Evolutionary conservation across 257 asterid genomes (phyloP).

Genomic region (Capsicum pubescens): DNA sequence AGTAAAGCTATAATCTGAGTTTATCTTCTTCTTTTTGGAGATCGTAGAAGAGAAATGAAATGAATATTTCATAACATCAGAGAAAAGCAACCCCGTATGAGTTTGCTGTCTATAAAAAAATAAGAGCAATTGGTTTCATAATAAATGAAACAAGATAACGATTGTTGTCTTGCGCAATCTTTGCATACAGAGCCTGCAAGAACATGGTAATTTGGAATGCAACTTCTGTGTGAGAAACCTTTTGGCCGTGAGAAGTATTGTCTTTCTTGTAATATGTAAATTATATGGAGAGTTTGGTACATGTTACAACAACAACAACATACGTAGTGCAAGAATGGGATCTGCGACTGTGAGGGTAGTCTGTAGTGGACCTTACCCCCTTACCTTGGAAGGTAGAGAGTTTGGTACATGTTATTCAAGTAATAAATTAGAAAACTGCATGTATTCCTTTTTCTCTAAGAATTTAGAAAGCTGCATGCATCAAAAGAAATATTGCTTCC

Average conservation of each 20-base stretch:
- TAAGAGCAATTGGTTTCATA: background rate
- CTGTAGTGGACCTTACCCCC: no score
- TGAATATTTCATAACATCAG: constrained; percentile 6
- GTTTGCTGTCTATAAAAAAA: background rate
- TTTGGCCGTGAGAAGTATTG: background rate
- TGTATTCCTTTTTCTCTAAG: background rate
- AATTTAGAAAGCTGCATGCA: background rate
- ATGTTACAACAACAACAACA: background rate
- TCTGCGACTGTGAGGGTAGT: no score
- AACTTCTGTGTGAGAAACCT: constrained; percentile 3
- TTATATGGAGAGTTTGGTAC: constrained; percentile 24
- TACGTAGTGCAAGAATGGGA: no score
- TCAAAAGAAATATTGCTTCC: background rate
- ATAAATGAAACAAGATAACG: background rate
- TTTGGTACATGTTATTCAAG: background rate
- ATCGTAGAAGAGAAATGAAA: background rate
- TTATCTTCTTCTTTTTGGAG: background rate
- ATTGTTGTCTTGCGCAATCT: background rate
- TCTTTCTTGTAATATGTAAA: background rate
- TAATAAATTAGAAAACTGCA: background rate
- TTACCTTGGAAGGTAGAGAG: no score
- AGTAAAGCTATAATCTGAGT: background rate
- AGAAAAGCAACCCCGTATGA: background rate
- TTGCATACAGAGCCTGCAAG: background rate
- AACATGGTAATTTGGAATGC: background rate